Conservation (phyloP, 495 filamentous ascomycete genomes). For the Daldinia concentrica region DNA sequence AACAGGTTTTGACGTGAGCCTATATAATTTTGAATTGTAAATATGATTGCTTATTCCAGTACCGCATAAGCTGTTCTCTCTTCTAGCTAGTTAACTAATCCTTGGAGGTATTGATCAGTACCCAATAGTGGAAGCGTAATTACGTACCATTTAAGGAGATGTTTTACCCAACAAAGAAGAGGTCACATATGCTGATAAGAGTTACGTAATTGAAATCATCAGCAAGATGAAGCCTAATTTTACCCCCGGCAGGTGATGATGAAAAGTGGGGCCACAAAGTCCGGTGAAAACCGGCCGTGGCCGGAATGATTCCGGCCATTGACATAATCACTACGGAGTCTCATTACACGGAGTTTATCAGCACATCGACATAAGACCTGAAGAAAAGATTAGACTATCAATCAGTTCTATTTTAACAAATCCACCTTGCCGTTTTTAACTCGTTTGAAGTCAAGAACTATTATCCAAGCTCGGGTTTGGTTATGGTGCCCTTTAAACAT, state of each 20-base stretch:
- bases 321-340: conserved; percentile 29
- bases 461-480: background rate
- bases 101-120: background rate
- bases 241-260: conserved; percentile 16
- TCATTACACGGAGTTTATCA: background rate
- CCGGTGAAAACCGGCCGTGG: conserved; percentile 45
- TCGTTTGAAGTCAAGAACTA: background rate
- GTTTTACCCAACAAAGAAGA: conserved; percentile 3
- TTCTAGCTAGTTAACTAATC: too few relatives aligned
- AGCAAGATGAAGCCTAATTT: conserved; percentile 11
- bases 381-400: background rate
- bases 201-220: conserved; percentile 26
- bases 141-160: background rate
- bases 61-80: too few relatives aligned
- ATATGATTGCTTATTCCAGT: too few relatives aligned
- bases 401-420: background rate
- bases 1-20: too few relatives aligned
- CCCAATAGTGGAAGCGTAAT: background rate
- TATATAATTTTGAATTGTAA: too few relatives aligned
- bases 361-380: background rate
- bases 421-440: too few relatives aligned
- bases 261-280: conserved; percentile 29
- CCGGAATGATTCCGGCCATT: conserved; percentile 52
- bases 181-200: background rate
- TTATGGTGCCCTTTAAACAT: too few relatives aligned